Evolutionary conservation across 495 filamentous ascomycete genomes (phyloP).

Genomic region (Aspergillus sparsus): DNA sequence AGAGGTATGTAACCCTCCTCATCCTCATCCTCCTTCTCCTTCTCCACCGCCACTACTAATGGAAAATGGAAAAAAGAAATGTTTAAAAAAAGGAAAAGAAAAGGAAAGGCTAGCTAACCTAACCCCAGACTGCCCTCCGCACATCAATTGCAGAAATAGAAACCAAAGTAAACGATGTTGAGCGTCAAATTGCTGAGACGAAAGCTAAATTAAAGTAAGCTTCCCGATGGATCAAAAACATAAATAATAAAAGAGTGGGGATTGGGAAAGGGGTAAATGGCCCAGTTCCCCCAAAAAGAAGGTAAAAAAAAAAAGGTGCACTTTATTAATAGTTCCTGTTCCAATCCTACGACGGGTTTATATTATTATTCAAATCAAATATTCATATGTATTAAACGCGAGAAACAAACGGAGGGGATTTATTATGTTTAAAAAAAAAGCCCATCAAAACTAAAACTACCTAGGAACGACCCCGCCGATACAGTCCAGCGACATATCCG

Average conservation of each 20-base stretch:
- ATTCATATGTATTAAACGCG: too few relatives aligned
- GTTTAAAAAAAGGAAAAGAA: neutral
- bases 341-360: too few relatives aligned
- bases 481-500: conserved; percentile 66
- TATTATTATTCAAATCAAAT: too few relatives aligned
- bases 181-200: conserved; percentile 35
- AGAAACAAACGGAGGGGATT: too few relatives aligned
- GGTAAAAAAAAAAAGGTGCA: too few relatives aligned
- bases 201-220: conserved; percentile 42
- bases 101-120: neutral
- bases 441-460: neutral
- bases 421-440: too few relatives aligned
- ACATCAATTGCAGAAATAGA: conserved; percentile 41
- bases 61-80: neutral
- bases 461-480: conserved; percentile 36
- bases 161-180: conserved; percentile 31
- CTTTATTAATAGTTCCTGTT: too few relatives aligned
- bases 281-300: too few relatives aligned
- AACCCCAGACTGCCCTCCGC: conserved; percentile 31
- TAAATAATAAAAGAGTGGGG: neutral
- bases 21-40: neutral
- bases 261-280: neutral
- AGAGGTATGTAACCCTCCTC: too few relatives aligned
- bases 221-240: neutral
- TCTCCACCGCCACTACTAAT: conserved; percentile 5